Evolutionary conservation across 352 stramenopile species (phyloP), one percentile per base, ranked within the genome.

Genomic region (Phytopythium mirpurense): DNA sequence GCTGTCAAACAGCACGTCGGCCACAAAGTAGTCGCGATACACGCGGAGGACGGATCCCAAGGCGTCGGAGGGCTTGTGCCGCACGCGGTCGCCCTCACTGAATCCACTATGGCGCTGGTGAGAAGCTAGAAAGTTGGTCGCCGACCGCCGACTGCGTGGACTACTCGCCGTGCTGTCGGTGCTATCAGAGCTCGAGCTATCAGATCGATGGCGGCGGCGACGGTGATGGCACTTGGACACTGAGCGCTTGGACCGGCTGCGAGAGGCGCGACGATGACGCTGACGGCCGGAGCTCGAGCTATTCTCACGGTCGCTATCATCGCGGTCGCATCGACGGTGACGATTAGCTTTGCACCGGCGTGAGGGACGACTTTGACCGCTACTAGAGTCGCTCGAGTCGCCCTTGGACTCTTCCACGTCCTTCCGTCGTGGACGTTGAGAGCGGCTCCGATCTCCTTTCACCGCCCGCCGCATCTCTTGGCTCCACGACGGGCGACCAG

Each of bases 1-100:
- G 12, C 49, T 85, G 54, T 92, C 77, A 53, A 86, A 87, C 45
- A 83, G 76, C 0, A 90, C 66, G 27, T 89, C 78, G 0, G 69
- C 77, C 6, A 90, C 78, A 49, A 86, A 84, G 29, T 83, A 92
- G 55, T 82, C 72, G 14, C 60, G 59, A 41, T 88, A 85, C 8
- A 89, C 26, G 7, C 78, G 77, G 31, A 88, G 62, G 54, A 92
- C 53, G 18, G 79, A 86, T 26, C 77, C 82, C 12, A 57, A 42
- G 3, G 76, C 68, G 23, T 71, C 57, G 9, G 56, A 32, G 24
- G 62, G 57, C 19, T 65, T 73, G 4, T 57, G 48, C 7, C 34
- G 52, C 1, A 90, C 67, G 26, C 82, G 78, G 41, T 85, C 71
- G 14, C 78, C 82, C 15, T 83, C 60, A 18, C 71, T 57, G 57